Evolutionary conservation across 1,284 basidiomycete genomes (phyloP).

Genomic region (Naganishia albida): DNA sequence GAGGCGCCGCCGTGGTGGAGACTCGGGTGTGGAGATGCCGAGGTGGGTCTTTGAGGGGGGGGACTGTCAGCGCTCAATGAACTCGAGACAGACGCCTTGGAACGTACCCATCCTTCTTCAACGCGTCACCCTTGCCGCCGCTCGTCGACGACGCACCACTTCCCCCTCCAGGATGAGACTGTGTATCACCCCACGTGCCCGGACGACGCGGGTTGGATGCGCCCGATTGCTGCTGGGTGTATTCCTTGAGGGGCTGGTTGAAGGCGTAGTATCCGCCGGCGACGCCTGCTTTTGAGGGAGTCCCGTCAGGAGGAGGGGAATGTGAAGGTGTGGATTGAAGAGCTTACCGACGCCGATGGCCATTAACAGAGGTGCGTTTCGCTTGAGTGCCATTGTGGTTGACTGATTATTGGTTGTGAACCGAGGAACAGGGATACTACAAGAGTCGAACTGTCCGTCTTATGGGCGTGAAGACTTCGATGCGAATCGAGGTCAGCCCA

Average conservation of each 20-base stretch:
- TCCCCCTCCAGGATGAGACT: conserved; percentile 26
- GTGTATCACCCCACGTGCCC: conserved; percentile 37
- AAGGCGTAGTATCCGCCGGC: conserved; percentile 34
- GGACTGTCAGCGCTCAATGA: not conserved
- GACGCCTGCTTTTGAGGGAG: conserved; percentile 24
- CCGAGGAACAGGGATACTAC: not conserved
- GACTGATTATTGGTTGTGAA: not conserved
- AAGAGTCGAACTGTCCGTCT: not conserved
- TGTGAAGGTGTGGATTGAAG: not conserved
- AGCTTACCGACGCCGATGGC: conserved; percentile 42
- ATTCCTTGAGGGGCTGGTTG: conserved; percentile 35
- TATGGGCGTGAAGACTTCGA: too few relatives aligned
- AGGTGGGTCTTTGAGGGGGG: conserved; percentile 16
- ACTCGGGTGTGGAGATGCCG: conserved; percentile 37
- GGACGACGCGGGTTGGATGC: conserved; percentile 40
- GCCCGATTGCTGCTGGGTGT: conserved; percentile 42
- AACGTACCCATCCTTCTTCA: conserved; percentile 36
- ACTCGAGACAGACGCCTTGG: not conserved
- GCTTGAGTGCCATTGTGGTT: conserved; percentile 35
- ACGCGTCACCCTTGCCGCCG: conserved; percentile 37
- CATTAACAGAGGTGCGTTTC: conserved; percentile 38
- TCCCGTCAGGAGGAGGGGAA: not conserved
- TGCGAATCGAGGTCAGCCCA: too few relatives aligned
- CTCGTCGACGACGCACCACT: conserved; percentile 38
- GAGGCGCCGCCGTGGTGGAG: conserved; percentile 42